Base-by-base conservation (phyloP, 2,329 filamentous ascomycete genomes). In the Pseudogymnoascus sp. region DNA sequence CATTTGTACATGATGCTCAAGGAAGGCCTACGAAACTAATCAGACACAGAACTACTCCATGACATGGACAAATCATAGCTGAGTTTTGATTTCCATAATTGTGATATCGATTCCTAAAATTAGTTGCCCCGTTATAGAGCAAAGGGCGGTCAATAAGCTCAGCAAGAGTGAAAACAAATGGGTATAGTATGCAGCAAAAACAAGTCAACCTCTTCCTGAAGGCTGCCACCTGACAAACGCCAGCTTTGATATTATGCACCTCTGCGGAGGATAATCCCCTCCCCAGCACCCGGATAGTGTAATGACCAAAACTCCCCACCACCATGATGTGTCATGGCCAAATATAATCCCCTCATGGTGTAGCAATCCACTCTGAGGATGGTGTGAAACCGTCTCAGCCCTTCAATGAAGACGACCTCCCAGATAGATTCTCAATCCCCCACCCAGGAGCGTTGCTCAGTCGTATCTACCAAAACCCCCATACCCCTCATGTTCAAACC, bases 401-500 rank as follows among this genome's bases (percentile, higher is more conserved):
- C 47, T n/a, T 50, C n/a, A 11, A 54, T 50, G 2, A 50, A 50
- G 12, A 30, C 38, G 12, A 30, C 38, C 16, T 39, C 41, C 14
- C 41, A 8, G 7, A 6, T 28, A 28, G 30, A 25, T 25, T 25
- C 39, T 28, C 22, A 14, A 50, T 54, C 16, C n/a, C n/a, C 25
- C 25, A 6, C 28, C 12, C 16, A 20, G 47, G 18, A 33, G 18
- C 28, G 8, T 8, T 18, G 47, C n/a, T 54, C 16, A 54, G n/a
- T 54, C 16, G 28, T 20, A 33, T 33, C 47, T 9, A 18, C 35
- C 18, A 61, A 37, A 30, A 7, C 39, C 30, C 12, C 60, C 38
- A 36, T 50, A 33, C 16, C 33, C 22, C 20, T 43, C 36, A 36
- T 47, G n/a, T 2, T 25, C 30, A 41, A 67, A 66, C 68, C 67